A percentile compares a stretch with the other conserved stretches of the same genome.
phyloP scores from a whole-genome alignment of 441 rosid genomes.

The Monsonia emarginata region DNA sequence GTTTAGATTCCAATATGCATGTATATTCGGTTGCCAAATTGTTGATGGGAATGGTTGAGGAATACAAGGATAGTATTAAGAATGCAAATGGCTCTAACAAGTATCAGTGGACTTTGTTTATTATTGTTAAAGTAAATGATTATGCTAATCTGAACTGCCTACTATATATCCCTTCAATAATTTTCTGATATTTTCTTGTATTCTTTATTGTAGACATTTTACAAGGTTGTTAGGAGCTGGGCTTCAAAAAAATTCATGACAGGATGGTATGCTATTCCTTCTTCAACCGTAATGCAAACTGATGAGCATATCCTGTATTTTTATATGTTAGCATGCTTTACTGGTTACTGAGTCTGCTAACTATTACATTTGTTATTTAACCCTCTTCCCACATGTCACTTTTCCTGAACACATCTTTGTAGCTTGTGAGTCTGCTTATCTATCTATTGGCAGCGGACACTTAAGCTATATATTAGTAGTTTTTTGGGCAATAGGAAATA shows the following conservation, averaged over 20 bases:
- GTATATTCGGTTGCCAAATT: background rate
- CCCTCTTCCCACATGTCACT: background rate
- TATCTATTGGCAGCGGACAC: too few relatives aligned
- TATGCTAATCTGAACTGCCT: background rate
- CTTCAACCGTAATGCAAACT: conserved; percentile 7
- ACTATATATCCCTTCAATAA: background rate
- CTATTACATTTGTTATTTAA: background rate
- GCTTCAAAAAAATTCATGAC: conserved; percentile 97
- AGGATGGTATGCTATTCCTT: conserved; percentile 57
- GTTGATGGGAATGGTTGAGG: background rate
- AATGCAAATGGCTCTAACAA: background rate
- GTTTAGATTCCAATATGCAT: background rate
- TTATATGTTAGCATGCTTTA: background rate
- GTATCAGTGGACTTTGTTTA: background rate
- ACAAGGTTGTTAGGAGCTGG: conserved; percentile 85
- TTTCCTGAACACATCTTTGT: background rate
- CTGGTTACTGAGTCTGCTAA: background rate
- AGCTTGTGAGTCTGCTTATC: background rate
- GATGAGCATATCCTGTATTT: background rate
- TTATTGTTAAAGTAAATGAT: background rate
- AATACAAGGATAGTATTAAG: background rate
- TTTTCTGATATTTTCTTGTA: conserved; percentile 7
- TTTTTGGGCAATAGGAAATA: too few relatives aligned
- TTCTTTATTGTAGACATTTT: conserved; percentile 52
- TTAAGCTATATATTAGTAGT: too few relatives aligned